A percentile compares a stretch with the other conserved stretches of the same genome.
Evolutionary conservation across 2,329 filamentous ascomycete genomes (phyloP).

Genomic region (Alternaria sp.): DNA sequence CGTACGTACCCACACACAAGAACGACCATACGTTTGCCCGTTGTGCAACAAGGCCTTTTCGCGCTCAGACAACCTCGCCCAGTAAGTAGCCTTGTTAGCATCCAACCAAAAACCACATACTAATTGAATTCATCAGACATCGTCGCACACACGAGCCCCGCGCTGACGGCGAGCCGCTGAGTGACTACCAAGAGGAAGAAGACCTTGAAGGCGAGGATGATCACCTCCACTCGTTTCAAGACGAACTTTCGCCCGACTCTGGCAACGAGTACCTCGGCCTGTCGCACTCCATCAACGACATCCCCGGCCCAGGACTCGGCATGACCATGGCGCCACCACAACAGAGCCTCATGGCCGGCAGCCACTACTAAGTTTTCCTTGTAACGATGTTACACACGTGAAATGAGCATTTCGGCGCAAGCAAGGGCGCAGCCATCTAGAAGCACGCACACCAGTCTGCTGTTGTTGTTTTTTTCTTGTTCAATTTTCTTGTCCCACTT

Average conservation of each 20-base stretch:
- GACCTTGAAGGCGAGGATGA: conserved; percentile 90
- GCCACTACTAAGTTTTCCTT: conserved; percentile 51
- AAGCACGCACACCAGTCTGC: conserved; percentile 30
- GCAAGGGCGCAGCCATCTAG: conserved; percentile 32
- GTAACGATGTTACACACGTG: conserved; percentile 32
- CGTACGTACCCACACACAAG: conserved; percentile 98
- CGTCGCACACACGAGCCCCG: conserved; percentile 82
- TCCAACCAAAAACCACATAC: conserved; percentile 26
- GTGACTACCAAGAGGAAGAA: conserved; percentile 77
- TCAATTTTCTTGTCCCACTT: conserved; percentile 27
- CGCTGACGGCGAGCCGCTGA: conserved; percentile 68
- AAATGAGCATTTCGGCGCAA: conserved; percentile 40
- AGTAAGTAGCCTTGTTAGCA: conserved; percentile 66
- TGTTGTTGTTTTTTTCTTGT: conserved; percentile 32
- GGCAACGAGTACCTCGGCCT: conserved; percentile 66
- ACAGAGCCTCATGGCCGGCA: conserved; percentile 55
- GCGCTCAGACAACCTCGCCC: conserved; percentile 96
- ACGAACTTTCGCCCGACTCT: conserved; percentile 78
- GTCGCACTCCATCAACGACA: conserved; percentile 48
- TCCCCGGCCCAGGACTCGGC: conserved; percentile 45
- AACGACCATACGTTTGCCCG: conserved; percentile 96
- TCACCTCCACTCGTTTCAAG: conserved; percentile 80
- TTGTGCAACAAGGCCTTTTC: conserved; percentile 99
- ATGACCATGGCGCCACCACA: conserved; percentile 55
- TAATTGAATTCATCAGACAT: conserved; percentile 64